phyloP scores from a whole-genome alignment of 805 yeast species.

The Alloascoidea hylecoeti region DNA sequence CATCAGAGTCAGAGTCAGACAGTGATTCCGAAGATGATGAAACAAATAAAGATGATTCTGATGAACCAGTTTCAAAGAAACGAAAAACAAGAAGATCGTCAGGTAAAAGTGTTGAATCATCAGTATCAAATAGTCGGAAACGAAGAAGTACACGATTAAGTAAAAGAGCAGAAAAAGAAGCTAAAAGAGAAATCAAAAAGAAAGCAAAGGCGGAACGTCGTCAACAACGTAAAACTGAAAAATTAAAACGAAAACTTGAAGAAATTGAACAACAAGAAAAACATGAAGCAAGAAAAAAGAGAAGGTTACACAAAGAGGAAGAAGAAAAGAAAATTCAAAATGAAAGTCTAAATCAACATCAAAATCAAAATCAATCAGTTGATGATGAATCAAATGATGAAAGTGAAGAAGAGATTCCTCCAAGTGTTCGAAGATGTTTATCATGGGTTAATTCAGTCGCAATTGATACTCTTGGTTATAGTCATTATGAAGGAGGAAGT shows the following conservation, averaged over 20 bases:
- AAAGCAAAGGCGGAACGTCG: conserved; percentile 4
- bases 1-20: background rate
- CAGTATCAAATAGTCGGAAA: conserved; percentile 4
- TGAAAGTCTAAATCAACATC: background rate
- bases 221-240: conserved; percentile 10
- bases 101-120: conserved; percentile 4
- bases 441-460: conserved; percentile 56
- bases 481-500: conserved; percentile 50
- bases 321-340: conserved; percentile 11
- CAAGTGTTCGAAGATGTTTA: conserved; percentile 29
- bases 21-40: conserved; percentile 1
- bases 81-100: conserved; percentile 5
- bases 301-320: conserved; percentile 16
- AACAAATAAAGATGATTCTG: conserved; percentile 5
- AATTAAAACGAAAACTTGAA: conserved; percentile 18
- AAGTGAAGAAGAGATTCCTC: conserved; percentile 14
- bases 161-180: conserved; percentile 1
- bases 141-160: conserved; percentile 1
- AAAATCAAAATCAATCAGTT: background rate
- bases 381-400: background rate
- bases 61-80: conserved; percentile 4
- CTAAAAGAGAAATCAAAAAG: conserved; percentile 4
- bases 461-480: conserved; percentile 30
- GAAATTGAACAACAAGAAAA: conserved; percentile 13
- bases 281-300: conserved; percentile 5